Conservation (phyloP, 1,284 basidiomycete genomes). For the Pseudozyma hubeiensis region DNA sequence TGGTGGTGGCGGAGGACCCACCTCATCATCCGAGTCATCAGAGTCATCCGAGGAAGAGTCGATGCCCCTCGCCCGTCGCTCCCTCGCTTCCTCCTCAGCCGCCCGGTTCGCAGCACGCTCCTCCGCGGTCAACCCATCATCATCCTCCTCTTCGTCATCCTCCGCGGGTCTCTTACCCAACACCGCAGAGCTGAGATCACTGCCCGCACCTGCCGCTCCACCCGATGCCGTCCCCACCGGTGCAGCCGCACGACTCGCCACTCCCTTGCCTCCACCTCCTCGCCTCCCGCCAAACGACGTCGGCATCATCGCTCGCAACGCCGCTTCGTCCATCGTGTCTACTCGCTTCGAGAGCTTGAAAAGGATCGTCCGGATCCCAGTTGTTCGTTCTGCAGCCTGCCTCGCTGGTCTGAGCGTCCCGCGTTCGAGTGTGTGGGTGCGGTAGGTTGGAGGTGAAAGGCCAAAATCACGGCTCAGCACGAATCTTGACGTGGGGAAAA, state of each 20-base stretch:
- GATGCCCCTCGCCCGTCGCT: conserved; percentile 22
- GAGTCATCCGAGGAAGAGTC: neutral
- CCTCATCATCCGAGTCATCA: conserved; percentile 19
- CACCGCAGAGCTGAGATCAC: conserved; percentile 5
- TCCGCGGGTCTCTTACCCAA: conserved; percentile 18
- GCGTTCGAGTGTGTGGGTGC: no score
- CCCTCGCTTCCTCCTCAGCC: conserved; percentile 9
- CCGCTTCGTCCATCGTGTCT: conserved; percentile 62
- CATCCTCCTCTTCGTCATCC: conserved; percentile 37
- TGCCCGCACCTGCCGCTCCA: conserved; percentile 28
- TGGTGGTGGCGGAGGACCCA: conserved; percentile 28
- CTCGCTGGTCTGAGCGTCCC: neutral
- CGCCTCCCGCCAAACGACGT: conserved; percentile 53
- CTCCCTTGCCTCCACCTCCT: conserved; percentile 2
- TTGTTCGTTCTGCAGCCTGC: neutral
- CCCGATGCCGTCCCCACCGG: conserved; percentile 27
- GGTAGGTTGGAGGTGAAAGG: no score
- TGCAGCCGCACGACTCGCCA: neutral
- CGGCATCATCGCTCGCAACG: conserved; percentile 65
- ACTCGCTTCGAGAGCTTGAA: neutral
- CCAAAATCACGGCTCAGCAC: no score
- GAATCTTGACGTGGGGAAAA: neutral
- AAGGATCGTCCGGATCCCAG: neutral
- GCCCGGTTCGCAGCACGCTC: conserved; percentile 48
- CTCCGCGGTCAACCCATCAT: conserved; percentile 58